Evolutionary conservation across 148 eudicot genomes (phyloP).

Genomic region (Rhododendron williamsianum): DNA sequence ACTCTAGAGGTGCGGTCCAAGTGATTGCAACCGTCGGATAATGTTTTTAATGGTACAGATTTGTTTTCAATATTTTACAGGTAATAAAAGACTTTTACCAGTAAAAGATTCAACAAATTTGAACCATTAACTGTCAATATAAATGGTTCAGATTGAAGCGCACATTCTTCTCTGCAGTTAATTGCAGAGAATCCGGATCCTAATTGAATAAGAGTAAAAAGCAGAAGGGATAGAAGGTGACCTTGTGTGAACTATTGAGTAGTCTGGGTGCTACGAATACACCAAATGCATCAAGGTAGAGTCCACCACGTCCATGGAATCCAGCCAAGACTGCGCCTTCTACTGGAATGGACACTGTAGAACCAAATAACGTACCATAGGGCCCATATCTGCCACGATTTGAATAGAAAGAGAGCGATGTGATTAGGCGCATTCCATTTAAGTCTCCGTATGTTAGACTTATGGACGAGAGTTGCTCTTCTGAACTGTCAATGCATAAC

Average conservation of each 20-base stretch:
- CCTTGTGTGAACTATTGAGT: neutral
- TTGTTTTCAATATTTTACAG: no score
- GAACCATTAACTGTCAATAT: no score
- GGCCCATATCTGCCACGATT: neutral
- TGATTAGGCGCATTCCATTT: neutral
- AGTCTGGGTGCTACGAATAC: neutral
- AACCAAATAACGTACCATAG: neutral
- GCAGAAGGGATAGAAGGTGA: no score
- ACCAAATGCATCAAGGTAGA: neutral
- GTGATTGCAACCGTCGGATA: no score
- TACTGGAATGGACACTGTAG: neutral
- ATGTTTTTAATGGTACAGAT: no score
- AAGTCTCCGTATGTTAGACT: neutral
- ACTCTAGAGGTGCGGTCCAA: no score
- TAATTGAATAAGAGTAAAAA: no score
- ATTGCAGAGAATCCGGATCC: no score
- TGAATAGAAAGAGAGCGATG: neutral
- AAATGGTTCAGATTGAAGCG: no score
- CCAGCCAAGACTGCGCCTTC: neutral
- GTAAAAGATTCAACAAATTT: no score
- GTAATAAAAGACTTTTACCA: no score
- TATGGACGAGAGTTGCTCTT: neutral
- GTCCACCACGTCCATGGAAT: neutral
- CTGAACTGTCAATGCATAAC: neutral
- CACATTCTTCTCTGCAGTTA: no score